These are phyloP conservation scores for Trifolium dubium DNA, from an alignment of 306 rosid species.

Conservation along the genomic window DNA sequence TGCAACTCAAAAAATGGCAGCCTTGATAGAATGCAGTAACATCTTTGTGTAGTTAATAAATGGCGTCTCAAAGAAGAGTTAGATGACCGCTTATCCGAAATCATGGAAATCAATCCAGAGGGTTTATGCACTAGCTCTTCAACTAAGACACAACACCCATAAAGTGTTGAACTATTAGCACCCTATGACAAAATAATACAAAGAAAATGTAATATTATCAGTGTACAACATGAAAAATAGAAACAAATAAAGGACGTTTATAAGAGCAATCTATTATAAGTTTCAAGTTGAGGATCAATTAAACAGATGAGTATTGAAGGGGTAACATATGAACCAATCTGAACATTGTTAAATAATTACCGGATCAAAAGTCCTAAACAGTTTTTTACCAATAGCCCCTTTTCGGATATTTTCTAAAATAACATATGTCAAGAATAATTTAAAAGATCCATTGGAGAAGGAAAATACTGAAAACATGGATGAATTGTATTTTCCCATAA, in stretches of 20 bases:
- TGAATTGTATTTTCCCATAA: not conserved
- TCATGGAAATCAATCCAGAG: constrained; percentile 77
- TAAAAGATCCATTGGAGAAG: not conserved
- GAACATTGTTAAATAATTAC: constrained; percentile 14
- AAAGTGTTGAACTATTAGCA: constrained; percentile 92
- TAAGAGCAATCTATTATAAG: not conserved
- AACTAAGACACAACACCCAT: constrained; percentile 95
- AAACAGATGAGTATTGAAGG: constrained; percentile 19
- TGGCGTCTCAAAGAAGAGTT: constrained; percentile 74
- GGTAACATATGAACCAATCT: constrained; percentile 15
- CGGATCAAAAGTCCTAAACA: not conserved
- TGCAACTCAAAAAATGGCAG: constrained; percentile 91
- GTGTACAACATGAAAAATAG: not conserved
- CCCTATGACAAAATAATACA: constrained; percentile 55
- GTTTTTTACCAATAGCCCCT: constrained; percentile 14
- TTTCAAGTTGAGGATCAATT: constrained; percentile 13
- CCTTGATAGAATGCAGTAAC: constrained; percentile 96
- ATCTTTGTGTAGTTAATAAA: constrained; percentile 83
- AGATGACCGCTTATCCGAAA: constrained; percentile 64
- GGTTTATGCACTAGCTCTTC: constrained; percentile 95
- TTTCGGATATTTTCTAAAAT: constrained; percentile 14
- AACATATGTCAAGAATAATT: not conserved
- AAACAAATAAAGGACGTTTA: constrained; percentile 2
- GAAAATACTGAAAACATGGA: not conserved
- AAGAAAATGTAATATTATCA: not conserved